phyloP scores from a whole-genome alignment of 1,139 yeast genomes.

The Yamadazyma mexicana region DNA sequence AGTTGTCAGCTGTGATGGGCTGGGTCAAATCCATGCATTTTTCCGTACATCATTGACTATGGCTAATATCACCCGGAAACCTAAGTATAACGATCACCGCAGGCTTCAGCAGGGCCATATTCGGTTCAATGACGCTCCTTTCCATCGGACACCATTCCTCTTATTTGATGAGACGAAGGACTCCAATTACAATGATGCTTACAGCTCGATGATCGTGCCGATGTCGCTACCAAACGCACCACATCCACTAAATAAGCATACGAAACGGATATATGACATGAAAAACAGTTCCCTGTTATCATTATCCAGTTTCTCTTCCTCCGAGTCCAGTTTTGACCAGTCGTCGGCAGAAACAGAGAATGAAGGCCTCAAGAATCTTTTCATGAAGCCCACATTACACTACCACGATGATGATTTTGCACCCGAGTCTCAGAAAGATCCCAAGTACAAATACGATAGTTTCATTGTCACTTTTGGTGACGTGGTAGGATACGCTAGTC shows the following conservation, averaged over 20 bases:
- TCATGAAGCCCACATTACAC: constrained; percentile 29
- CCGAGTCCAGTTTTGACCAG: constrained; percentile 3
- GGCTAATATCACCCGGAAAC: constrained; percentile 60
- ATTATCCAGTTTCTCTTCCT: constrained; percentile 4
- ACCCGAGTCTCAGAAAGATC: constrained; percentile 44
- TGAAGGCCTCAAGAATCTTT: constrained; percentile 4
- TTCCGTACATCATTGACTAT: constrained; percentile 57
- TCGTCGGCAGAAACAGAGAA: background rate
- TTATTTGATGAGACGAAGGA: constrained; percentile 51
- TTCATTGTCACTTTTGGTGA: constrained; percentile 54
- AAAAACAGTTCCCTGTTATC: constrained; percentile 4
- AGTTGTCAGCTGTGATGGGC: constrained; percentile 23
- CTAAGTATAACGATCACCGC: constrained; percentile 47
- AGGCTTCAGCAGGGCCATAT: constrained; percentile 65
- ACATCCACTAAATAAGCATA: constrained; percentile 49
- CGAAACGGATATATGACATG: constrained; percentile 5
- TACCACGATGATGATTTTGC: constrained; percentile 45
- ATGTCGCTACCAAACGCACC: constrained; percentile 67
- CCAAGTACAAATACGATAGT: constrained; percentile 53
- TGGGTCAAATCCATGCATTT: constrained; percentile 22
- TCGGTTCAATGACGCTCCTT: constrained; percentile 75
- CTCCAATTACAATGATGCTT: constrained; percentile 43
- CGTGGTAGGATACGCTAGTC: constrained; percentile 36
- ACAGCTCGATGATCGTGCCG: constrained; percentile 59
- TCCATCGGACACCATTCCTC: constrained; percentile 74